Evolutionary conservation across 257 asterid genomes (phyloP).

Genomic region (Salvia miltiorrhiza): DNA sequence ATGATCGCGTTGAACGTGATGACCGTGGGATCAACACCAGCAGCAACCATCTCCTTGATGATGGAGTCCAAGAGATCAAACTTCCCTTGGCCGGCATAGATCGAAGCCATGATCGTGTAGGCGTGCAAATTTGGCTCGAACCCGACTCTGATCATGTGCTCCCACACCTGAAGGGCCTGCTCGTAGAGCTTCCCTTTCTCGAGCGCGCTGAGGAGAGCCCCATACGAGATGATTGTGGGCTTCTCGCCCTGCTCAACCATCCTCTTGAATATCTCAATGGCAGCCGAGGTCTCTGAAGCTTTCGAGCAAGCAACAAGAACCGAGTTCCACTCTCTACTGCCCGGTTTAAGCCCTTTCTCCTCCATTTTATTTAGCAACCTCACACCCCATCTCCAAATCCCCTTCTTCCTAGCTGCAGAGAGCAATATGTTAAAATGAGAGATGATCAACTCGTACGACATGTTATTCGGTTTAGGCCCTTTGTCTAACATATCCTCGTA

Average conservation of each 20-base stretch:
- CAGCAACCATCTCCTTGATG: slow-evolving; percentile 54
- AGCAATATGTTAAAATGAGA: slow-evolving; percentile 75
- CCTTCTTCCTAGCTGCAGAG: slow-evolving; percentile 72
- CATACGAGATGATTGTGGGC: slow-evolving; percentile 80
- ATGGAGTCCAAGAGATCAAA: slow-evolving; percentile 55
- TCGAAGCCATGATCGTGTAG: slow-evolving; percentile 90
- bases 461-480: slow-evolving; percentile 83
- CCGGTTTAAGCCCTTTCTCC: slow-evolving; percentile 88
- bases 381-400: slow-evolving; percentile 96
- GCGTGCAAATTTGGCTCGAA: slow-evolving; percentile 70
- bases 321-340: slow-evolving; percentile 82
- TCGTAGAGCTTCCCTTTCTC: slow-evolving; percentile 91
- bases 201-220: slow-evolving; percentile 89
- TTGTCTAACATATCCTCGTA: slow-evolving; percentile 82
- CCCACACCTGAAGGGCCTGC: slow-evolving; percentile 82
- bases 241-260: slow-evolving; percentile 87
- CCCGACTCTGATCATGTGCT: slow-evolving; percentile 77
- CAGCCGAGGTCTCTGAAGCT: slow-evolving; percentile 81
- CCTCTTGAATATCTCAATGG: slow-evolving; percentile 77
- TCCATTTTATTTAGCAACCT: slow-evolving; percentile 84
- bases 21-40: slow-evolving; percentile 70
- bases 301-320: slow-evolving; percentile 92
- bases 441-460: slow-evolving; percentile 73
- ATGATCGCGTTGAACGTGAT: slow-evolving; percentile 90
- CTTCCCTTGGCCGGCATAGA: slow-evolving; percentile 59